Evolutionary conservation across 345 rosid species (phyloP).

Genomic region (Cardamine chenopodiifolia): DNA sequence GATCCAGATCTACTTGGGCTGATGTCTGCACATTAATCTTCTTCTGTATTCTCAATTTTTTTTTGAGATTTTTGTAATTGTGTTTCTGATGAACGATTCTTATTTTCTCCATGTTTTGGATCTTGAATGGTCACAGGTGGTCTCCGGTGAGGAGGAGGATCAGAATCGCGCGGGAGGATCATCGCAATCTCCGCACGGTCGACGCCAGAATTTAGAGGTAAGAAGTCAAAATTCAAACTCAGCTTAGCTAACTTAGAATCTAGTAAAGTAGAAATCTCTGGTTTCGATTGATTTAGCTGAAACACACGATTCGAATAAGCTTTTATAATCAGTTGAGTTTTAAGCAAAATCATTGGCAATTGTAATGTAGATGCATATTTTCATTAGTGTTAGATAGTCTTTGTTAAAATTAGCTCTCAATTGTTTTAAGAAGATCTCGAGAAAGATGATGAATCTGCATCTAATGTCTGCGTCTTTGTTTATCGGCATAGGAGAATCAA

Average conservation of each 20-base stretch:
- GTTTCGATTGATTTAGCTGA: constrained; percentile 12
- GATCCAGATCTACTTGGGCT: constrained; percentile 81
- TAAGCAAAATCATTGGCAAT: neutral
- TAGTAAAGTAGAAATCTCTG: neutral
- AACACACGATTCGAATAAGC: neutral
- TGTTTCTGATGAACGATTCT: neutral
- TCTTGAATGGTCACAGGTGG: constrained; percentile 58
- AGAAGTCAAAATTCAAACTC: neutral
- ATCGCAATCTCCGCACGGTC: neutral
- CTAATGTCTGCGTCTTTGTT: neutral
- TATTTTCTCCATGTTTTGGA: neutral
- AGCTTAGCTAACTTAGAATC: neutral
- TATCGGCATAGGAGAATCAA: constrained; percentile 32
- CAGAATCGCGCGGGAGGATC: constrained; percentile 36
- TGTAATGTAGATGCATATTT: neutral
- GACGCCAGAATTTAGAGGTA: constrained; percentile 38
- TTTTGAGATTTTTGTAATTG: neutral
- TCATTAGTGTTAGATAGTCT: constrained; percentile 4
- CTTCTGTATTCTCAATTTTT: neutral
- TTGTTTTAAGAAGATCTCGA: too few species aligned
- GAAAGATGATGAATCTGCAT: neutral
- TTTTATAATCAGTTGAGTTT: neutral
- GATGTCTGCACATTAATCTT: constrained; percentile 43
- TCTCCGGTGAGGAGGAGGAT: constrained; percentile 57
- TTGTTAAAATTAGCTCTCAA: neutral